Evolutionary conservation across 2,329 filamentous ascomycete genomes (phyloP).

Genomic region (Penicillium sp.): DNA sequence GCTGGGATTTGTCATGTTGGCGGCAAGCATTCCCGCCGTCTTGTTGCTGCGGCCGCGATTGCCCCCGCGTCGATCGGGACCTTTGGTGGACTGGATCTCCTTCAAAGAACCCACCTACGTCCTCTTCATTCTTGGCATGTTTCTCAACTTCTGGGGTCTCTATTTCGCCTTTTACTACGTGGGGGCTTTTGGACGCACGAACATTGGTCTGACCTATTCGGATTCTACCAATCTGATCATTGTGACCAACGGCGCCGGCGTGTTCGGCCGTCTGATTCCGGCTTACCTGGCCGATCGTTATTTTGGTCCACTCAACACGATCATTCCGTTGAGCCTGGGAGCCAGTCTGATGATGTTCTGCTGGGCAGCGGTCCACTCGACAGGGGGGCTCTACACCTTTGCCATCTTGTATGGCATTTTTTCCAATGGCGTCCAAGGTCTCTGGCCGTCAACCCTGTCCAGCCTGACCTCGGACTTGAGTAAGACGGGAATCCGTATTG

Average conservation of each 20-base stretch:
- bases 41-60: conserved; percentile 6
- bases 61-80: conserved; percentile 4
- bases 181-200: conserved; percentile 44
- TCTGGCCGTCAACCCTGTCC: conserved; percentile 10
- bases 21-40: conserved; percentile 7
- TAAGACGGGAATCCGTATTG: conserved; percentile 11
- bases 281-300: conserved; percentile 49
- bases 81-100: conserved; percentile 7
- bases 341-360: conserved; percentile 48
- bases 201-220: conserved; percentile 33
- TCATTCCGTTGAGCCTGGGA: conserved; percentile 46
- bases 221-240: conserved; percentile 52
- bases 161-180: conserved; percentile 57
- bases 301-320: conserved; percentile 52
- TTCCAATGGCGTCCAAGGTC: conserved; percentile 8
- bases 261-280: conserved; percentile 50
- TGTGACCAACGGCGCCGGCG: conserved; percentile 52
- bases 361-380: conserved; percentile 49
- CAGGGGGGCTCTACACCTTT: conserved; percentile 39
- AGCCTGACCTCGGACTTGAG: conserved; percentile 11
- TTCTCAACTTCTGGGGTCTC: conserved; percentile 15
- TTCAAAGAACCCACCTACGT: conserved; percentile 35
- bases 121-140: conserved; percentile 17
- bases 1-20: conserved; percentile 33
- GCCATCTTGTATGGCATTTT: conserved; percentile 38